Conservation (phyloP, 805 yeast species). For the Saturnispora quitensis region DNA sequence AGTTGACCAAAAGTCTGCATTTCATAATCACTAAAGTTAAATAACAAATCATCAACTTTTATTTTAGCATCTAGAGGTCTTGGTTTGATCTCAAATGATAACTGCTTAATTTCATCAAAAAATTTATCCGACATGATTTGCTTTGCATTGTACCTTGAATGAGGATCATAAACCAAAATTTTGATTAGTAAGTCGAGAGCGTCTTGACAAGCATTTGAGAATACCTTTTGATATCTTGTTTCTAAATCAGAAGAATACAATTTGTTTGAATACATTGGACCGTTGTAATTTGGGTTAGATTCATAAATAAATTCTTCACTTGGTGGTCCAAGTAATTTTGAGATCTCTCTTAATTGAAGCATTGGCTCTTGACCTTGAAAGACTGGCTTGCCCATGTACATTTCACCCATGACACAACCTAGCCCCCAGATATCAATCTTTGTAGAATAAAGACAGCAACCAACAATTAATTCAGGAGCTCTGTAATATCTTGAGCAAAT, state of each 20-base stretch:
- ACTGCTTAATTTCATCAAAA: slow-evolving; percentile 73
- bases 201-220: slow-evolving; percentile 70
- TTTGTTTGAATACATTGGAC: slow-evolving; percentile 62
- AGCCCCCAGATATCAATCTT: slow-evolving; percentile 97
- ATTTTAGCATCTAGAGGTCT: slow-evolving; percentile 29
- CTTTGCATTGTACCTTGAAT: slow-evolving; percentile 67
- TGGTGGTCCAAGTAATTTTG: slow-evolving; percentile 88
- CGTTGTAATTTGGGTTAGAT: slow-evolving; percentile 66
- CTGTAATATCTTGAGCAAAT: slow-evolving; percentile 94
- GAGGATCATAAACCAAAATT: slow-evolving; percentile 87
- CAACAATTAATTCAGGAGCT: slow-evolving; percentile 93
- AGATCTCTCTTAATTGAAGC: slow-evolving; percentile 81
- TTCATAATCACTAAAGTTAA: slow-evolving; percentile 68
- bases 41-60: slow-evolving; percentile 35
- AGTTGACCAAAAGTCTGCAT: slow-evolving; percentile 24
- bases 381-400: slow-evolving; percentile 86
- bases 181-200: slow-evolving; percentile 79
- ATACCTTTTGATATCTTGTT: slow-evolving; percentile 46
- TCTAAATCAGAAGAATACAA: slow-evolving; percentile 25
- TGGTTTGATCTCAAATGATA: slow-evolving; percentile 31
- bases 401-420: slow-evolving; percentile 94
- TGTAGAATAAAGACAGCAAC: slow-evolving; percentile 77
- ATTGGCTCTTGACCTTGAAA: slow-evolving; percentile 90
- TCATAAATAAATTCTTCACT: slow-evolving; percentile 59
- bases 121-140: slow-evolving; percentile 81